phyloP scores from a whole-genome alignment of 805 yeast species.

The Priceomyces castillae region DNA sequence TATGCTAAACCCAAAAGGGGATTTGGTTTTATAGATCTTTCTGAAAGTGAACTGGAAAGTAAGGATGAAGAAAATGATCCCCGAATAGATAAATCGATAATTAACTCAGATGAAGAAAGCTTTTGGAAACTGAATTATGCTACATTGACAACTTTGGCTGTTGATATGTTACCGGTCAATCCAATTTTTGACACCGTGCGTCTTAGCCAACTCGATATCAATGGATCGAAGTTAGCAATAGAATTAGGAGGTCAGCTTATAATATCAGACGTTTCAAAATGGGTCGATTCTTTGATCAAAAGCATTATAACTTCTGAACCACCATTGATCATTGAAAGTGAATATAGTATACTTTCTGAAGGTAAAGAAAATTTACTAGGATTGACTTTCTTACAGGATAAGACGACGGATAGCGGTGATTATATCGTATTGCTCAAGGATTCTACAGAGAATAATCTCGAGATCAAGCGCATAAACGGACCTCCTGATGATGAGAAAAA shows the following conservation, averaged over 20 bases:
- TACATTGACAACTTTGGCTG: slow-evolving; percentile 11
- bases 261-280: slow-evolving; percentile 12
- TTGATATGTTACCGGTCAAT: slow-evolving; percentile 15
- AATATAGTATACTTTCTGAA: slow-evolving; percentile 8
- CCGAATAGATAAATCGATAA: neutral
- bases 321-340: neutral
- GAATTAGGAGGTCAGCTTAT: slow-evolving; percentile 10
- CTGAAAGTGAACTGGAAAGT: slow-evolving; percentile 7
- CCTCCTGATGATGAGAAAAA: neutral
- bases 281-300: slow-evolving; percentile 13
- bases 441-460: slow-evolving; percentile 10
- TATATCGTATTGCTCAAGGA: slow-evolving; percentile 19
- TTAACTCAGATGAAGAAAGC: slow-evolving; percentile 2
- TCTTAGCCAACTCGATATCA: slow-evolving; percentile 5
- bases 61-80: slow-evolving; percentile 4
- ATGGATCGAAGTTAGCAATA: slow-evolving; percentile 7
- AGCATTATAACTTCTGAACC: slow-evolving; percentile 3
- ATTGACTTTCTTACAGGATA: slow-evolving; percentile 22
- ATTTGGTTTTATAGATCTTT: slow-evolving; percentile 27
- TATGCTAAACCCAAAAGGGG: slow-evolving; percentile 24
- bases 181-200: neutral
- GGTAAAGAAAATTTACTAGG: slow-evolving; percentile 8
- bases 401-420: slow-evolving; percentile 26
- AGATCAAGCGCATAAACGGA: slow-evolving; percentile 12
- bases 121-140: slow-evolving; percentile 14